Conservation (phyloP, 345 rosid genomes). For the Hibiscus tridactylites region DNA sequence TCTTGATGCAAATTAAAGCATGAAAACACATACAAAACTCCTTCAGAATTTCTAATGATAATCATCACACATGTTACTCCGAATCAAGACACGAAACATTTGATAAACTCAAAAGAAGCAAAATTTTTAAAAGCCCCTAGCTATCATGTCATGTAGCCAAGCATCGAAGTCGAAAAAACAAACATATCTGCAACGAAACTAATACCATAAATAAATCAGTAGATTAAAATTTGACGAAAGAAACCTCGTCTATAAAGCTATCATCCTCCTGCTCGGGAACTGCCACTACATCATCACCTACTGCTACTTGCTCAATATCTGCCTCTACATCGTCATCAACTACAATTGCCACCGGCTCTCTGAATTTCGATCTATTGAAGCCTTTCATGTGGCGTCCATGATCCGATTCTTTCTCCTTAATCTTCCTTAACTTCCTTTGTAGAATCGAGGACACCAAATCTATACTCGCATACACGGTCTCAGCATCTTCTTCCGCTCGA, state of each 20-base stretch:
- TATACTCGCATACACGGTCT: constrained; percentile 64
- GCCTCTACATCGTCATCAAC: constrained; percentile 18
- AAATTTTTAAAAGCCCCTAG: not conserved
- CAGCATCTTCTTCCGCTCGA: constrained; percentile 90
- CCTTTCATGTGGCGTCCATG: constrained; percentile 94
- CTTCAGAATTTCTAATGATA: not conserved
- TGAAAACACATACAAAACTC: not conserved
- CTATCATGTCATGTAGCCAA: not conserved
- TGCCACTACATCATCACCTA: constrained; percentile 28
- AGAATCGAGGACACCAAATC: constrained; percentile 75
- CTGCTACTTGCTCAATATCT: not conserved
- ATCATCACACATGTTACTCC: not conserved
- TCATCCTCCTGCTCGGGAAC: constrained; percentile 28
- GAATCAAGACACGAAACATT: not conserved
- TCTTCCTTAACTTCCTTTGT: constrained; percentile 85
- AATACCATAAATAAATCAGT: not conserved
- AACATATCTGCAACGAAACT: not conserved
- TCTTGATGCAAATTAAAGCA: not conserved
- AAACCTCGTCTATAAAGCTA: constrained; percentile 54
- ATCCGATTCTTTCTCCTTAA: constrained; percentile 91
- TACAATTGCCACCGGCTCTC: constrained; percentile 43
- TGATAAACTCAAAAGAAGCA: not conserved
- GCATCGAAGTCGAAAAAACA: not conserved
- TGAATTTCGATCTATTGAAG: constrained; percentile 48
- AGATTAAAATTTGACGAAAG: not conserved